Base-by-base conservation (phyloP, 169 alveolate species). In the Eimeria necatrix region DNA sequence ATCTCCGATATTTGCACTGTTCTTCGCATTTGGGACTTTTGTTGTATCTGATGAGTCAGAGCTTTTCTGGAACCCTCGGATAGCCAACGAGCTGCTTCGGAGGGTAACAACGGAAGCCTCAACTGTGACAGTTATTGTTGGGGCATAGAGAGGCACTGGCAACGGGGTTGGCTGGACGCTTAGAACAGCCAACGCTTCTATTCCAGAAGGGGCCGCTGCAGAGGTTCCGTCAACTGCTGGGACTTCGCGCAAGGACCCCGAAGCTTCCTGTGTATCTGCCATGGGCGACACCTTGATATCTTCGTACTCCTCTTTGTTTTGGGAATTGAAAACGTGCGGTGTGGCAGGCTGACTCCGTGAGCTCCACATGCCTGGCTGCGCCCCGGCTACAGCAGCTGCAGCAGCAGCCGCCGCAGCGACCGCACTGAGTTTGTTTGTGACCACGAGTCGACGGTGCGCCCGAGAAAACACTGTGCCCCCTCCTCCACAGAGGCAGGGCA, bases 401-500 rank as follows among this genome's bases (percentile, higher is more conserved):
- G 85, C 53, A 48, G 60, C 85, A 12, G 89, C 64, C 20, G 89
- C 89, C 16, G 89, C 89, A 16, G 89, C 89, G 20, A 52, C 49
- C 14, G 70, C 89, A 5, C 70, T 80, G n/a, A 80, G 89, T 18
- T 80, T 80, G 81, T 89, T 89, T 6, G 81, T 32, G 41, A 89
- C 61, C 41, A 89, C 73, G 9, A 89, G 78, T 59, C 83, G 81
- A 48, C 81, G 87, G 71, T 89, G 94, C 0, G 64, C 60, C 32
- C 87, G 10, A 10, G 94, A 89, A 52, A 51, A 89, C 22, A 89
- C 52, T 14, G 94, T 89, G 16, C 94, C 94, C 14, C 88, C 94
- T n/a, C 94, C 94, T 49, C 94, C 94, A 81, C 94, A 89, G 5
- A 53, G 81, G 56, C 94, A 89, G 14, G 94, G 88, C 59, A 89